Percentiles rank a stretch among this genome's conserved stretches.
phyloP scores from a whole-genome alignment of 805 yeast genomes.

The Alloascoidea africana region DNA sequence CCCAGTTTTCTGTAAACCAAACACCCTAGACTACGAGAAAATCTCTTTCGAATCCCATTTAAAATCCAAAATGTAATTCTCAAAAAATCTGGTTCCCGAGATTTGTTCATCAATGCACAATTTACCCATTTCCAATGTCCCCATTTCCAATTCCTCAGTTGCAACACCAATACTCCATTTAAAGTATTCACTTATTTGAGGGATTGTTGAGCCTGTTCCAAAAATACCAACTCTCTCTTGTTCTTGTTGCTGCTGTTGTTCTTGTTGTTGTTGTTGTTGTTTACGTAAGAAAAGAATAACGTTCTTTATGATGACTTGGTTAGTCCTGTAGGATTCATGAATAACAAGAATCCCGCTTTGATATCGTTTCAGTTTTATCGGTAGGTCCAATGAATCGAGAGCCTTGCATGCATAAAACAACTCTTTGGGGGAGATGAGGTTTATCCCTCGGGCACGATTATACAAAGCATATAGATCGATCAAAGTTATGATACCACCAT shows the following conservation, averaged over 20 bases:
- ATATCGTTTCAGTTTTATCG: slow-evolving; percentile 29
- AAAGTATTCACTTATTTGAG: slow-evolving; percentile 30
- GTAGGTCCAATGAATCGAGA: slow-evolving; percentile 43
- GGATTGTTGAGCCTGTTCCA: slow-evolving; percentile 12
- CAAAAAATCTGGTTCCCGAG: slow-evolving; percentile 48
- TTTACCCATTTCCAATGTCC: slow-evolving; percentile 38
- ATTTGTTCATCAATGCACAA: slow-evolving; percentile 55
- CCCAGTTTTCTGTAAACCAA: too few relatives aligned
- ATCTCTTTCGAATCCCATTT: too few relatives aligned
- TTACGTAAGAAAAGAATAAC: slow-evolving; percentile 11
- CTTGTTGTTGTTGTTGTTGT: background rate
- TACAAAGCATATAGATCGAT: slow-evolving; percentile 49
- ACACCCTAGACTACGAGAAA: too few relatives aligned
- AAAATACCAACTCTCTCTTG: background rate
- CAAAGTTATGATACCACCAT: slow-evolving; percentile 45
- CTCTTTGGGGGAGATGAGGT: slow-evolving; percentile 57
- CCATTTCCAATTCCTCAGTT: slow-evolving; percentile 40
- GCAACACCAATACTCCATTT: slow-evolving; percentile 57
- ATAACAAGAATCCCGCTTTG: slow-evolving; percentile 24
- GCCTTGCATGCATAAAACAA: slow-evolving; percentile 42
- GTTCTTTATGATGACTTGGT: slow-evolving; percentile 21
- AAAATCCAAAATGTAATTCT: slow-evolving; percentile 28
- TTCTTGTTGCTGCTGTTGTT: background rate
- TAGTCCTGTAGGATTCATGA: slow-evolving; percentile 21
- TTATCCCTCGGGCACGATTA: slow-evolving; percentile 49